These are phyloP conservation scores for Lentinus tigrinus DNA, from an alignment of 768 basidiomycete species.

Conservation along the genomic window DNA sequence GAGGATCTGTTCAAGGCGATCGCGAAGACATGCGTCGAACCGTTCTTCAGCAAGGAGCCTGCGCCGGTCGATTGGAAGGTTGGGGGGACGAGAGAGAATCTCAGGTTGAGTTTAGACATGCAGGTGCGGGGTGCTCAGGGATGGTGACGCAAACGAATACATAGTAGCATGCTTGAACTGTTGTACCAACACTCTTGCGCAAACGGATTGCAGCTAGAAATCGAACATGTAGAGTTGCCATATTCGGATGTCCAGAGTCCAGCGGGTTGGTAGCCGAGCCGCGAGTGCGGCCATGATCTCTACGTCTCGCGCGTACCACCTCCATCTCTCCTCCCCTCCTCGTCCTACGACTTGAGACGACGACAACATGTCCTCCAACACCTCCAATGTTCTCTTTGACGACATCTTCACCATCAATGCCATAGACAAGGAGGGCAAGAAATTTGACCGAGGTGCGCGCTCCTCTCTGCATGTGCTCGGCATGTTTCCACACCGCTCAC, in stretches of 20 bases:
- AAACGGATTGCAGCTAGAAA: not conserved
- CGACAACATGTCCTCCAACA: conserved; percentile 27
- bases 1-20: conserved; percentile 78
- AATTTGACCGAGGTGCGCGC: conserved; percentile 90
- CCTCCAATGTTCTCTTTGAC: conserved; percentile 85
- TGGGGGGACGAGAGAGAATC: conserved; percentile 49
- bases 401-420: conserved; percentile 86
- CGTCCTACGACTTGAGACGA: not conserved
- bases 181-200: not conserved
- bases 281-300: no score
- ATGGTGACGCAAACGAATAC: conserved; percentile 9
- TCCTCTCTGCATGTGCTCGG: conserved; percentile 9
- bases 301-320: no score
- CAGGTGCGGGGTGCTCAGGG: conserved; percentile 39
- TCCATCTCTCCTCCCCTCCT: not conserved
- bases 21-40: conserved; percentile 63
- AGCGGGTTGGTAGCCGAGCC: no score
- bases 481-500: not conserved
- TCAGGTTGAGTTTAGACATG: conserved; percentile 70
- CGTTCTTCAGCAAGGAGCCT: conserved; percentile 47
- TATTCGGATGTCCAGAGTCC: not conserved
- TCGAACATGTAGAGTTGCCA: not conserved
- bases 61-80: conserved; percentile 40
- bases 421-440: conserved; percentile 92
- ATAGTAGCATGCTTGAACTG: not conserved